Conservation (phyloP, 2,329 filamentous ascomycete genomes). For the Cladosporium halotolerans region DNA sequence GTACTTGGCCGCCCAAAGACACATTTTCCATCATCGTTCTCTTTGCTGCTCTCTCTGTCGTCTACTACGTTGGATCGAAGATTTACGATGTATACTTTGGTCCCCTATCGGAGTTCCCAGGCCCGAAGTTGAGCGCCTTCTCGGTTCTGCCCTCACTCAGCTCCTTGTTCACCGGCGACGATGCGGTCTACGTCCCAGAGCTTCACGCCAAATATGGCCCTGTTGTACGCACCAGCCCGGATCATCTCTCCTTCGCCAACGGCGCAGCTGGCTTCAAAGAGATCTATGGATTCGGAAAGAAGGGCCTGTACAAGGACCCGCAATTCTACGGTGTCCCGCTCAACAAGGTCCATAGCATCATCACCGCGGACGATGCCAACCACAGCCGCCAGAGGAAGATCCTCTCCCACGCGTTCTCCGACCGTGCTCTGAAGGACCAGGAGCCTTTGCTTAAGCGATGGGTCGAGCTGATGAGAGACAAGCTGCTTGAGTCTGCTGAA, state of each 20-base stretch:
- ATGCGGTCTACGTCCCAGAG: constrained; percentile 14
- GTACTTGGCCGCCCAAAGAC: neutral
- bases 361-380: constrained; percentile 33
- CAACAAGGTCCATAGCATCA: constrained; percentile 21
- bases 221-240: constrained; percentile 43
- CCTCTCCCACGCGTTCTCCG: constrained; percentile 24
- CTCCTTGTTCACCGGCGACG: constrained; percentile 16
- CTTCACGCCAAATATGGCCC: constrained; percentile 39
- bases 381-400: constrained; percentile 35
- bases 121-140: constrained; percentile 29
- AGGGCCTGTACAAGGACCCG: constrained; percentile 24
- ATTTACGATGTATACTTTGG: constrained; percentile 40
- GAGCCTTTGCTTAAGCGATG: constrained; percentile 27
- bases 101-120: constrained; percentile 39
- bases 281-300: constrained; percentile 32
- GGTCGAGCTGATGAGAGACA: constrained; percentile 19
- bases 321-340: constrained; percentile 19
- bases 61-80: constrained; percentile 13
- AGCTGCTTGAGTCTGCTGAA: constrained; percentile 18
- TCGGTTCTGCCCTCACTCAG: constrained; percentile 17
- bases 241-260: constrained; percentile 42
- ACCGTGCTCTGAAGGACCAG: constrained; percentile 25
- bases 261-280: constrained; percentile 37
- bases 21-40: constrained; percentile 3
- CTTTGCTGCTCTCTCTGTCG: constrained; percentile 14